Evolutionary conservation across 805 yeast species (phyloP).

Genomic region (Schwanniomyces occidentalis): DNA sequence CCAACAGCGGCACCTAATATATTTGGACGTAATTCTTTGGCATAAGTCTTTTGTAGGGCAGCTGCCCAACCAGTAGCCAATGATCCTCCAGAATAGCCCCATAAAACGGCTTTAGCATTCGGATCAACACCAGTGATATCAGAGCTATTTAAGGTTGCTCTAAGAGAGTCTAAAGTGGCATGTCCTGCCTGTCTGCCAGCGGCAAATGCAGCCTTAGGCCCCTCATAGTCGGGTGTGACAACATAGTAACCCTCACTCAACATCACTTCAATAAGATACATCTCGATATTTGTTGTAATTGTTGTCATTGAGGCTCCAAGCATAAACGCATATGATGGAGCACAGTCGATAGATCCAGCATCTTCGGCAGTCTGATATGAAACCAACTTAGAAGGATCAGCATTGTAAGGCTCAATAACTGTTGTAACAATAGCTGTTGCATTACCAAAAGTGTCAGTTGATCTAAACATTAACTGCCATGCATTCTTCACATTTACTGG

Average conservation of each 20-base stretch:
- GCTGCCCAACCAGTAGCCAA: slow-evolving; percentile 31
- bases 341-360: slow-evolving; percentile 17
- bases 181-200: slow-evolving; percentile 24
- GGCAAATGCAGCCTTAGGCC: slow-evolving; percentile 24
- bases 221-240: slow-evolving; percentile 28
- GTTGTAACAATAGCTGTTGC: slow-evolving; percentile 19
- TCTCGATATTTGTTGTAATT: slow-evolving; percentile 16
- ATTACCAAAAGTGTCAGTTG: slow-evolving; percentile 20
- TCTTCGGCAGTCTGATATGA: slow-evolving; percentile 26
- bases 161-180: slow-evolving; percentile 23
- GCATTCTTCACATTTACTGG: slow-evolving; percentile 11
- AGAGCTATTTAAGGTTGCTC: slow-evolving; percentile 19
- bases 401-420: slow-evolving; percentile 21
- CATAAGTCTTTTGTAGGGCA: slow-evolving; percentile 25
- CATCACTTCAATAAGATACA: slow-evolving; percentile 13
- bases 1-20: slow-evolving; percentile 29
- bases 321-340: slow-evolving; percentile 21
- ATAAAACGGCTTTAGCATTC: slow-evolving; percentile 20
- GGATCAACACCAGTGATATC: slow-evolving; percentile 17
- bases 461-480: slow-evolving; percentile 26
- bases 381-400: slow-evolving; percentile 20
- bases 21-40: slow-evolving; percentile 21
- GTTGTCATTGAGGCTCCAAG: slow-evolving; percentile 13
- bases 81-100: slow-evolving; percentile 37
- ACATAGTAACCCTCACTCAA: slow-evolving; percentile 17